Evolutionary conservation across 164 flowering plant genomes (phyloP), one percentile per base, ranked within the genome.

Genomic region (Hamamelis virginiana): DNA sequence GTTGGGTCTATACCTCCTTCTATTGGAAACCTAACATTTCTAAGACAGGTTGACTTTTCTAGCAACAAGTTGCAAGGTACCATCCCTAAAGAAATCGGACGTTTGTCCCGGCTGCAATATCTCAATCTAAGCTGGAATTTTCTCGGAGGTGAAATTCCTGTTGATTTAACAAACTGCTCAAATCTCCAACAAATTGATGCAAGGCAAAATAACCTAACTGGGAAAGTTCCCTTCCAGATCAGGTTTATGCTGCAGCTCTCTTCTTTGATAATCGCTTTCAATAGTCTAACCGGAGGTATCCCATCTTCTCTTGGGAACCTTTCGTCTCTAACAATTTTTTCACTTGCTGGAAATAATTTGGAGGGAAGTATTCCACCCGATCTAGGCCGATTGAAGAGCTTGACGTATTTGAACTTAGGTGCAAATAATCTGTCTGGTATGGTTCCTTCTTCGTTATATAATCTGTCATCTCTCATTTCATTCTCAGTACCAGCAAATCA

Each of bases 11-110:
- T 67, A 19, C 52, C 71, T 10, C 68, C 78, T 28, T 53, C 23
- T 16, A 70, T 75, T 18, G 74, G 74, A 4, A 75, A 75, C 59
- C 52, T 75, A 1, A 66, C 50, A 13, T 75, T 70, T n/a, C 71
- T 75, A 3, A 62, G 28, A 21, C 1, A 4, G 5, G 0, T 75
- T 5, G 18, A 62, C 16, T 69, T 75, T 1, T 14, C n/a, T 1
- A 60, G 57, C 59, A 70, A 70, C 68, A 56, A 56, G 12, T 46
- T 72, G 16, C 15, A 8, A 15, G 72, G 72, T 22, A 53, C 50
- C 12, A 68, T 76, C 23, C 79, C 73, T 5, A 56, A 16, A 21
- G 72, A 76, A 27, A 16, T 76, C 5, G 78, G 78, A 9, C 33
- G 28, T 9, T 25, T 71, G 19, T 21, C 11, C 12, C 56, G 72